Evolutionary conservation across 2,329 filamentous ascomycete genomes (phyloP).

Genomic region (Pleurostoma richardsiae): DNA sequence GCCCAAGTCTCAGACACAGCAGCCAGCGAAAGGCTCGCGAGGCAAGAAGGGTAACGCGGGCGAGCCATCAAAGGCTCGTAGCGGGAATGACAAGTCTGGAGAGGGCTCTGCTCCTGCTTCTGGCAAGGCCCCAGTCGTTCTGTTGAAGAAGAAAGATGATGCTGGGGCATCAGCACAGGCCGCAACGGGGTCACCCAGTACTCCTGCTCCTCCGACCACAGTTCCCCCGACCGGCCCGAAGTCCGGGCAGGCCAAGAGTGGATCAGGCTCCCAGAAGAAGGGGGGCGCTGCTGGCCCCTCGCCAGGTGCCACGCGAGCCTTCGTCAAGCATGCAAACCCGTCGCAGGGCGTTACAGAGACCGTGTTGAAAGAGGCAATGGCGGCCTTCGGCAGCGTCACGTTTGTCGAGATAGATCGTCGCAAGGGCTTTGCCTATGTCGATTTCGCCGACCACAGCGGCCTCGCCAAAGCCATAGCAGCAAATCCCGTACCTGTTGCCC

Average conservation of each 20-base stretch:
- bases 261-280: slow-evolving; percentile 21
- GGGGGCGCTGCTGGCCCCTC: slow-evolving; percentile 20
- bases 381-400: slow-evolving; percentile 66
- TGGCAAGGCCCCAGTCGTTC: slow-evolving; percentile 22
- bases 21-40: slow-evolving; percentile 10
- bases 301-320: slow-evolving; percentile 58
- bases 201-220: slow-evolving; percentile 16
- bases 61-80: slow-evolving; percentile 10
- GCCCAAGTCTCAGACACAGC: slow-evolving; percentile 16
- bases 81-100: slow-evolving; percentile 14
- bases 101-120: slow-evolving; percentile 17
- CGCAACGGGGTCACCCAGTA: slow-evolving; percentile 21
- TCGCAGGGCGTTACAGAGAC: slow-evolving; percentile 89
- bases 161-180: slow-evolving; percentile 17
- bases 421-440: slow-evolving; percentile 90
- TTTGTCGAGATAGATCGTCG: slow-evolving; percentile 90
- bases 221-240: slow-evolving; percentile 17
- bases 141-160: slow-evolving; percentile 33
- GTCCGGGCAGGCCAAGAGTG: slow-evolving; percentile 10
- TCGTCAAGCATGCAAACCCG: slow-evolving; percentile 78
- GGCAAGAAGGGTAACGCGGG: slow-evolving; percentile 13
- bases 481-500: slow-evolving; percentile 76
- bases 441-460: slow-evolving; percentile 70
- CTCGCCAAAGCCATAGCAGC: slow-evolving; percentile 76
- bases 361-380: slow-evolving; percentile 69